Conservation (phyloP, 768 basidiomycete species). For the Boletus rubroflammeus region DNA sequence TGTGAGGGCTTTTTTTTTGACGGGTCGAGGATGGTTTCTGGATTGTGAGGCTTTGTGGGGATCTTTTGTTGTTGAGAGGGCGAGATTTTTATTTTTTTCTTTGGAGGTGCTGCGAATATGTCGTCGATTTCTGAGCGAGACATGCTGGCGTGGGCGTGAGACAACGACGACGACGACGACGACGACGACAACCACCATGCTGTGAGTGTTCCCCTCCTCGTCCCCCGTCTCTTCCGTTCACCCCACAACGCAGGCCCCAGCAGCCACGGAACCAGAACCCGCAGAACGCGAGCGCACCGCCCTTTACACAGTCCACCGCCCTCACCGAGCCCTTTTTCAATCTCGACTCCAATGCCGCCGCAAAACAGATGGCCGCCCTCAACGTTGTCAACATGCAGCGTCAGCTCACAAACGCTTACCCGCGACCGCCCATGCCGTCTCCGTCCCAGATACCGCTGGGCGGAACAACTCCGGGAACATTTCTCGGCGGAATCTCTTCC, state of each 20-base stretch:
- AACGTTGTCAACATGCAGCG: conserved; percentile 49
- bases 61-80: not conserved
- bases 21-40: conserved; percentile 67
- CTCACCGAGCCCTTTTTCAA: conserved; percentile 42
- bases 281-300: conserved; percentile 14
- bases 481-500: conserved; percentile 56
- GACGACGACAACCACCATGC: conserved; percentile 26
- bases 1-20: conserved; percentile 37
- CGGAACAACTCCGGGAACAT: conserved; percentile 67
- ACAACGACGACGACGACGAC: conserved; percentile 18
- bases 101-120: conserved; percentile 63
- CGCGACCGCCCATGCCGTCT: conserved; percentile 39
- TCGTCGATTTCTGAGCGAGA: conserved; percentile 79
- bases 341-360: conserved; percentile 62
- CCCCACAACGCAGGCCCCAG: conserved; percentile 38
- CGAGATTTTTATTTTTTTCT: conserved; percentile 36
- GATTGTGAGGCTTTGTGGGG: conserved; percentile 9
- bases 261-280: conserved; percentile 27
- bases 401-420: conserved; percentile 56
- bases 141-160: conserved; percentile 28
- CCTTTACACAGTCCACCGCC: conserved; percentile 20
- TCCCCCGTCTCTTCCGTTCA: conserved; percentile 1
- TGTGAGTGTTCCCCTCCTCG: conserved; percentile 25
- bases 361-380: conserved; percentile 81
- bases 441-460: conserved; percentile 35